Percentiles rank a stretch among this genome's conserved stretches.
These are phyloP conservation scores for Fusarium euwallaceae DNA, from an alignment of 2,329 filamentous ascomycete genomes.

Conservation along the genomic window DNA sequence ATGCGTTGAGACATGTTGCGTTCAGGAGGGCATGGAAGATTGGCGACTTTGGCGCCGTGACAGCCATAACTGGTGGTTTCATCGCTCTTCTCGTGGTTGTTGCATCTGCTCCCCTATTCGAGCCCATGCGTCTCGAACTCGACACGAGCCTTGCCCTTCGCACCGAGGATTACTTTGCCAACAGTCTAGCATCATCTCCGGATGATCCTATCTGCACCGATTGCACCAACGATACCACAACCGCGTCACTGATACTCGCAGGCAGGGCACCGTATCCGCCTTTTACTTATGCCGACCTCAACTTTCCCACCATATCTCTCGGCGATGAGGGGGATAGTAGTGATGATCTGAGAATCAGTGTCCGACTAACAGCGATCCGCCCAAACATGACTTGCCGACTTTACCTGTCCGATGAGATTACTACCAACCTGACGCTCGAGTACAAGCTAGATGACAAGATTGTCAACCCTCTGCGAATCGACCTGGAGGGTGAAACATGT, in stretches of 20 bases:
- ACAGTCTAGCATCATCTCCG: conserved; percentile 39
- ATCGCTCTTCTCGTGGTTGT: conserved; percentile 49
- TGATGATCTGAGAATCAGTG: conserved; percentile 37
- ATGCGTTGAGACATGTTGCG: conserved; percentile 46
- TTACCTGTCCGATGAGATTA: conserved; percentile 37
- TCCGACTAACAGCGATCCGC: conserved; percentile 49
- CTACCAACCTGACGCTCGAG: conserved; percentile 43
- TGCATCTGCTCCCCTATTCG: conserved; percentile 51
- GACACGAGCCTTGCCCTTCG: conserved; percentile 42
- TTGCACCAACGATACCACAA: conserved; percentile 47
- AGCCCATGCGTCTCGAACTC: conserved; percentile 44
- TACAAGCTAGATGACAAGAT: conserved; percentile 26
- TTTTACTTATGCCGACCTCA: conserved; percentile 53
- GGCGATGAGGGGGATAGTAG: conserved; percentile 19
- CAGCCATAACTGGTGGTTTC: conserved; percentile 46
- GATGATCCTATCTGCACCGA: conserved; percentile 41
- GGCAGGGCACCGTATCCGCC: conserved; percentile 52
- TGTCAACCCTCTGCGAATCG: conserved; percentile 40
- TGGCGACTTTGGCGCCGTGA: conserved; percentile 45
- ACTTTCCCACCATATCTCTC: conserved; percentile 43
- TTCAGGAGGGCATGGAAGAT: conserved; percentile 45
- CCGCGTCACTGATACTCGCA: conserved; percentile 52
- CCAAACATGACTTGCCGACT: conserved; percentile 47
- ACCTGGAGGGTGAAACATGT: conserved; percentile 41
- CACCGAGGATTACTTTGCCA: conserved; percentile 49